Base-by-base conservation (phyloP, 148 eudicot genomes). In the Agrostemma githago region DNA sequence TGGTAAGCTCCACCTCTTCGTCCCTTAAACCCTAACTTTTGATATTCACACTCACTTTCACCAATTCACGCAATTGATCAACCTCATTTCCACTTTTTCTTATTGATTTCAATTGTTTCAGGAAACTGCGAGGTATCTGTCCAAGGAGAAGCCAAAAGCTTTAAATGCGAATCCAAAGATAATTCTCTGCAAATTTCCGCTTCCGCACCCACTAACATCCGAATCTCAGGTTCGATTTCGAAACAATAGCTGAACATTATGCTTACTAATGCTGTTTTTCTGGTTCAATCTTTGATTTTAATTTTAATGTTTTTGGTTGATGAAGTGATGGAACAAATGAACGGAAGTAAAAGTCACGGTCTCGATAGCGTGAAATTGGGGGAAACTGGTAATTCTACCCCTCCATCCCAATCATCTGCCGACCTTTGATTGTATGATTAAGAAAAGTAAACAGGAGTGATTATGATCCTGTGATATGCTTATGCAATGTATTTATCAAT, bases 81-180 rank as follows among this genome's bases (percentile, higher is more conserved):
- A 34, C 14, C 19, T 14, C 21, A 37, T 8, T 58, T 44, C 5
- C 11, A 8, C 0, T 2, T 51, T 10, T 8, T 37, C 51, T 51
- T 46, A 19, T 20, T 73, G 46, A 10, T 38, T 72, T 72, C 10
- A n/a, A 37, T 72, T 9, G 9, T 46, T 20, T 56, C 82, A 90
- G 97, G 97, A 16, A 90, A 92, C 69, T 90, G 92, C 66, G 79
- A 88, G 65, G 90, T 92, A 5, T 38, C 76, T 2, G 82, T 92
- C 4, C 85, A 90, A 75, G 86, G 86, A 54, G 14, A 63, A 38
- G 76, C 88, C 5, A 86, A 82, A 79, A 82, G 75, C 46, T 84
- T 84, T 78, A 85, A 79, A 14, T 75, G 83, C 15, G 79, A 86
- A 70, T 68, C 74, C 16, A 77, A 73, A 70, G 71, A 77, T 2